Evolutionary conservation across 2,329 filamentous ascomycete genomes (phyloP).

Genomic region (Colletotrichum eremochloae): DNA sequence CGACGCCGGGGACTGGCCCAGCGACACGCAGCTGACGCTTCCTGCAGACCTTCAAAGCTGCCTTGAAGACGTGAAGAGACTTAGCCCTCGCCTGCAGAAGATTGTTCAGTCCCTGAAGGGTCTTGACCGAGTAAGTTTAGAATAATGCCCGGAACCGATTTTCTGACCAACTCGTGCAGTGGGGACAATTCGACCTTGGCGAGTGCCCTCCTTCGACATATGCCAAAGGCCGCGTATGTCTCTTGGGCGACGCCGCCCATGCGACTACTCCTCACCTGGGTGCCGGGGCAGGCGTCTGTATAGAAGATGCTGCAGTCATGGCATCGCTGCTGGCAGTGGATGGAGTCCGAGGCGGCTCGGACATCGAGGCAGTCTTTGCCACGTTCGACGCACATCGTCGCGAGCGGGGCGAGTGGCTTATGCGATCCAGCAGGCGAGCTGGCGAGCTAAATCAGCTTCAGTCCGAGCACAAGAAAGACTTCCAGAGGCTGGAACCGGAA

Average conservation of each 20-base stretch:
- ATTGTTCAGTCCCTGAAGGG: background rate
- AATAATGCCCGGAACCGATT: background rate
- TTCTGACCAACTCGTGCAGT: conserved; percentile 49
- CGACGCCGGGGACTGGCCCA: conserved; percentile 49
- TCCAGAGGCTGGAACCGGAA: conserved; percentile 3
- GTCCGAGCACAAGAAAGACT: conserved; percentile 43
- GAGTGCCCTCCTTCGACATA: conserved; percentile 59
- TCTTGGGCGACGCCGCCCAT: conserved; percentile 74
- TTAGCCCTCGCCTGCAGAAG: background rate
- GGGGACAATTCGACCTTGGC: conserved; percentile 61
- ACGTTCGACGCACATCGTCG: conserved; percentile 64
- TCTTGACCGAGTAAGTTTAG: conserved; percentile 8
- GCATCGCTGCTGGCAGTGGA: conserved; percentile 61
- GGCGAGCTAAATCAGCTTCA: conserved; percentile 61
- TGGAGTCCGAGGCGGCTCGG: conserved; percentile 47
- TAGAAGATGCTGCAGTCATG: conserved; percentile 64
- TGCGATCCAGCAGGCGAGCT: conserved; percentile 62
- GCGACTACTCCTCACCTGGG: conserved; percentile 72
- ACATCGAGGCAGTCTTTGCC: conserved; percentile 61
- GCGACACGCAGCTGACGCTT: conserved; percentile 42
- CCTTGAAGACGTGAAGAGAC: background rate
- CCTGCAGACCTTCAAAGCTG: conserved; percentile 25
- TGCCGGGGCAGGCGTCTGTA: conserved; percentile 69
- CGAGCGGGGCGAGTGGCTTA: conserved; percentile 62
- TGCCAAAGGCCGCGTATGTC: conserved; percentile 57